Evolutionary conservation across 2,329 filamentous ascomycete genomes (phyloP).

Genomic region (Dactylellina haptotyla): DNA sequence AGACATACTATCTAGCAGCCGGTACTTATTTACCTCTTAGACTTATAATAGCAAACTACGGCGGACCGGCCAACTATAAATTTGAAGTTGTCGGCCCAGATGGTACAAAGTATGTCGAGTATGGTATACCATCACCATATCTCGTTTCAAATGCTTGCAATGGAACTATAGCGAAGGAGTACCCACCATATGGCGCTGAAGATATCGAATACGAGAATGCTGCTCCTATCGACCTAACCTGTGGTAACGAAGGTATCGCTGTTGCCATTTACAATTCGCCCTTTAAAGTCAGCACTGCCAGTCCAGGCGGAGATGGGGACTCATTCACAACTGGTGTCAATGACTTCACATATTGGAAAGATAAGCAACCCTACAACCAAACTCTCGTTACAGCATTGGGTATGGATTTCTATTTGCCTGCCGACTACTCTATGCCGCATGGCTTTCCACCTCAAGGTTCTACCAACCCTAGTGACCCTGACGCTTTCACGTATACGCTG

Average conservation of each 20-base stretch:
- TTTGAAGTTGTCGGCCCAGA: neutral
- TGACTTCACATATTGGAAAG: neutral
- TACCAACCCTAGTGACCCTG: neutral
- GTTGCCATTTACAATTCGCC: neutral
- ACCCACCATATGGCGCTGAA: neutral
- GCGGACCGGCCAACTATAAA: no score
- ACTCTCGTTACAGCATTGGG: neutral
- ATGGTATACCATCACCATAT: neutral
- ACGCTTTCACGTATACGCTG: neutral
- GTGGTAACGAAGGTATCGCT: conserved; percentile 12
- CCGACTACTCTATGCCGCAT: neutral
- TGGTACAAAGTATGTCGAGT: neutral
- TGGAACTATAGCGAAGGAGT: neutral
- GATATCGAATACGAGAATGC: neutral
- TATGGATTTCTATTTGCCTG: neutral
- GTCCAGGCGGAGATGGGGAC: neutral
- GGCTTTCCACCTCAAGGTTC: neutral
- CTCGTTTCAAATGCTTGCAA: conserved; percentile 10
- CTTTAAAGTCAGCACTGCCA: neutral
- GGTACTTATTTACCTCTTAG: no score
- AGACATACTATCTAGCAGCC: no score
- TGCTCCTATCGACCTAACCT: neutral
- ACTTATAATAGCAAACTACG: no score
- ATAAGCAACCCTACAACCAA: neutral
- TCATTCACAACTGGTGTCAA: neutral